These are phyloP conservation scores for Grosmannia huntii DNA, from an alignment of 2,329 filamentous ascomycete species.

Conservation along the genomic window DNA sequence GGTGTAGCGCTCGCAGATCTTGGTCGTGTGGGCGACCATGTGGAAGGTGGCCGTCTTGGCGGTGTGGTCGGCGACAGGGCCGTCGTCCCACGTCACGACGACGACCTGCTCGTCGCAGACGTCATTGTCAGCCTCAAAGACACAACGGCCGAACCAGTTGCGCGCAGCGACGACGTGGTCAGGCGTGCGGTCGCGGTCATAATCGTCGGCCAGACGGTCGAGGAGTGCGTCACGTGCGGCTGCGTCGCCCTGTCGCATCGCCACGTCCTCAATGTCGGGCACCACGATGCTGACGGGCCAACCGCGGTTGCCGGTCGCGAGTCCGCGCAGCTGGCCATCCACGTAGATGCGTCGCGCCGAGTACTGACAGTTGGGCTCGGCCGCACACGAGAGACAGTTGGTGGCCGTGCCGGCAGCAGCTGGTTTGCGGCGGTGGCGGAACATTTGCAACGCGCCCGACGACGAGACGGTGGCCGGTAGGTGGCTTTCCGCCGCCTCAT, in stretches of 20 bases:
- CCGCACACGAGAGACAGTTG: slow-evolving; percentile 73
- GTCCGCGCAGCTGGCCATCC: slow-evolving; percentile 35
- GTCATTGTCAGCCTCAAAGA: slow-evolving; percentile 85
- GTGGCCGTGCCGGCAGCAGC: slow-evolving; percentile 60
- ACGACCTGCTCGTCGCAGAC: slow-evolving; percentile 90
- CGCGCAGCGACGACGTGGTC: slow-evolving; percentile 32
- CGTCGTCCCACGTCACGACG: slow-evolving; percentile 68
- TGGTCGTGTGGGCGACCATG: slow-evolving; percentile 84
- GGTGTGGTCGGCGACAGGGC: not conserved
- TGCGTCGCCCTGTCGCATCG: slow-evolving; percentile 27
- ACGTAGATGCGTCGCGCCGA: slow-evolving; percentile 76
- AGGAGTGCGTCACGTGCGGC: slow-evolving; percentile 32
- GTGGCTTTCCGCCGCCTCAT: slow-evolving; percentile 40
- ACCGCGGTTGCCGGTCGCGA: slow-evolving; percentile 51
- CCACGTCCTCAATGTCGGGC: slow-evolving; percentile 77
- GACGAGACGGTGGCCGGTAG: slow-evolving; percentile 66
- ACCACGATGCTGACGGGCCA: slow-evolving; percentile 90
- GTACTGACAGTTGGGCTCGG: slow-evolving; percentile 66
- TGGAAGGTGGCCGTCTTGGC: slow-evolving; percentile 81
- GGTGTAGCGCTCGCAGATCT: slow-evolving; percentile 75
- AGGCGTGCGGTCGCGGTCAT: slow-evolving; percentile 30
- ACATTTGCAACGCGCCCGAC: slow-evolving; percentile 64
- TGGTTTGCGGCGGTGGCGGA: slow-evolving; percentile 66
- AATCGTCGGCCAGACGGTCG: slow-evolving; percentile 34
- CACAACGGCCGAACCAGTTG: slow-evolving; percentile 88